phyloP scores from a whole-genome alignment of 1,284 basidiomycete species.

The Phaffia rhodozyma region DNA sequence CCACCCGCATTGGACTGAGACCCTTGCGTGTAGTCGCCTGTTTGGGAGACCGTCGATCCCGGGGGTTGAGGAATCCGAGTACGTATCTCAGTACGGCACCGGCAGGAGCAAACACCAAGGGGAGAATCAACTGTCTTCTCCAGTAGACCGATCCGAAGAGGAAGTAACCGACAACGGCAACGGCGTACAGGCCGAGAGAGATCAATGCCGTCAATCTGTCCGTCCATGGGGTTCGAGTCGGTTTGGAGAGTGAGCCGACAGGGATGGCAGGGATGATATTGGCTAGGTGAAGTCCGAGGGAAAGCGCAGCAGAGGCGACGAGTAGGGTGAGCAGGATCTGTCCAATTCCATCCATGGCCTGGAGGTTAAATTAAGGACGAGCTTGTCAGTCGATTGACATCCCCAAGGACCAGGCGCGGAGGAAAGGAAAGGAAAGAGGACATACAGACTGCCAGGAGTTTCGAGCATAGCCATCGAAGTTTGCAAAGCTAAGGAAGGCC shows the following conservation, averaged over 20 bases:
- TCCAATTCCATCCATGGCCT: conserved; percentile 12
- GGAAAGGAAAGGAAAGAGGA: not conserved
- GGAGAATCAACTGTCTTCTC: not conserved
- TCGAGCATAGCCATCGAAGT: not conserved
- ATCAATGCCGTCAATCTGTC: not conserved
- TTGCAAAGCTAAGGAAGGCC: conserved; percentile 9
- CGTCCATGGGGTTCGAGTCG: not conserved
- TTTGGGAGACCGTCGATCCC: too few relatives aligned
- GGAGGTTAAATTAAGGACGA: too few relatives aligned
- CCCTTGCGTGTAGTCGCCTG: not conserved
- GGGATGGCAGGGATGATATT: conserved; percentile 2
- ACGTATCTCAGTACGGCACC: conserved; percentile 6
- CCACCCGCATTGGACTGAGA: not conserved
- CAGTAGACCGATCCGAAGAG: not conserved
- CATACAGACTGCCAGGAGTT: not conserved
- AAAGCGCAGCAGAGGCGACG: conserved; percentile 6
- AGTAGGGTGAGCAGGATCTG: conserved; percentile 6
- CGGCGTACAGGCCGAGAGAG: conserved; percentile 8
- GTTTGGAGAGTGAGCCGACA: not conserved
- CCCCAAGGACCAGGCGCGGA: not conserved
- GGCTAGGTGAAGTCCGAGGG: conserved; percentile 11
- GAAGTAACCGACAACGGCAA: conserved; percentile 3
- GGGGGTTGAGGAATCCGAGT: not conserved
- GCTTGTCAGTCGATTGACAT: too few relatives aligned
- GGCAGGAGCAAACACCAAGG: conserved; percentile 10